Percentiles rank a stretch among this genome's conserved stretches.
These are phyloP conservation scores for Hypericum perforatum DNA, from an alignment of 345 rosid species.

Conservation along the genomic window DNA sequence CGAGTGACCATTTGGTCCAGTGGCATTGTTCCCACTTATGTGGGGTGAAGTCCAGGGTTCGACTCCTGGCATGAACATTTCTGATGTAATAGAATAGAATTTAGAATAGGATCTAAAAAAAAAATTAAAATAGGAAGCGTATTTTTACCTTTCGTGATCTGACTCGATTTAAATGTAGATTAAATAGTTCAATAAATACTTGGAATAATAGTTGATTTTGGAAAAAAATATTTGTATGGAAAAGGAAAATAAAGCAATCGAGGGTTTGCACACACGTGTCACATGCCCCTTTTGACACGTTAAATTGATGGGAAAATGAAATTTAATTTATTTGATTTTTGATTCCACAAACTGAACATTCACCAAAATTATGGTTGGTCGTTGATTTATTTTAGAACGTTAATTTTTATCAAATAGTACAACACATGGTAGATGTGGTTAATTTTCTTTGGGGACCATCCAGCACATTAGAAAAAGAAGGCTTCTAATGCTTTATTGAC, in stretches of 20 bases:
- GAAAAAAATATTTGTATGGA: constrained; percentile 13
- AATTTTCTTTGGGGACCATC: constrained; percentile 17
- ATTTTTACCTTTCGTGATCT: too few species aligned
- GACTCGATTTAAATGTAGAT: too few species aligned
- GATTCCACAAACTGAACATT: constrained; percentile 21
- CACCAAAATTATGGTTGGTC: constrained; percentile 4
- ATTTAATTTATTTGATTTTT: constrained; percentile 1
- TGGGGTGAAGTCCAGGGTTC: too few species aligned
- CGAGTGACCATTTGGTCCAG: too few species aligned
- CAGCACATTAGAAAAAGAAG: constrained; percentile 11
- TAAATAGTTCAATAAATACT: too few species aligned
- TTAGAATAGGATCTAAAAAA: too few species aligned
- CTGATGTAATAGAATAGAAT: too few species aligned
- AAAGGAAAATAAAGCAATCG: constrained; percentile 28
- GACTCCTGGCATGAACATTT: too few species aligned
- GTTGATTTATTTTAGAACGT: not conserved
- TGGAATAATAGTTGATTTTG: not conserved
- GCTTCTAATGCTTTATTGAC: constrained; percentile 20
- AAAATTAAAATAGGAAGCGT: too few species aligned
- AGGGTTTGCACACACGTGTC: constrained; percentile 19
- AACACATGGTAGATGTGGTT: constrained; percentile 4
- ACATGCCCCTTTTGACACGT: constrained; percentile 13
- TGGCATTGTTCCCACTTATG: too few species aligned
- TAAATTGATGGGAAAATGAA: not conserved
- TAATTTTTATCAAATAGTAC: constrained; percentile 1